A percentile compares a stretch with the other conserved stretches of the same genome.
phyloP scores from a whole-genome alignment of 129 eudicot genomes.

The Tagetes erecta region DNA sequence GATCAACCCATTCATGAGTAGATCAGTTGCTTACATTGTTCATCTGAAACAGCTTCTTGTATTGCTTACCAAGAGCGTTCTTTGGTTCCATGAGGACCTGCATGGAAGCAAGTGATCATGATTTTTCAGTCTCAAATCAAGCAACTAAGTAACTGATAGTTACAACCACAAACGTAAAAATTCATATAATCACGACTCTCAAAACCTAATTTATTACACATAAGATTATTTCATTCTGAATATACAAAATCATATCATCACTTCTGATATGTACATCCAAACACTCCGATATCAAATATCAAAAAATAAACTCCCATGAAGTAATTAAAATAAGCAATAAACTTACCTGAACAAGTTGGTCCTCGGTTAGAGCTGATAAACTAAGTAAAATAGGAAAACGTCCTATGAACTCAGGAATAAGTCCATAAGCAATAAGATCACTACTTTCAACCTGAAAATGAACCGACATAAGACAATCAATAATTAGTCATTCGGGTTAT shows the following conservation, averaged over 20 bases:
- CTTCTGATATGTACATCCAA: constrained; percentile 3
- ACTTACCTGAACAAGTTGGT: constrained; percentile 86
- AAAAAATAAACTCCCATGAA: neutral
- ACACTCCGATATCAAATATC: neutral
- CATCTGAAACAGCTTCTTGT: constrained; percentile 85
- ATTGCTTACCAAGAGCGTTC: constrained; percentile 90
- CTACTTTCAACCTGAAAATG: constrained; percentile 83
- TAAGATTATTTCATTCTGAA: neutral
- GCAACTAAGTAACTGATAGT: neutral
- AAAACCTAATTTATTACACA: neutral
- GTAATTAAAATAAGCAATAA: neutral
- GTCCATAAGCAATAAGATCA: constrained; percentile 90
- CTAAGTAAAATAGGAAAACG: constrained; percentile 92
- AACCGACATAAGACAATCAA: neutral
- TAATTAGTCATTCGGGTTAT: neutral
- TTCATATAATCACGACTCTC: neutral
- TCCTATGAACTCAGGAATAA: constrained; percentile 91
- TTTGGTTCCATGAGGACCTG: constrained; percentile 86
- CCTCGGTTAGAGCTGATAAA: constrained; percentile 75
- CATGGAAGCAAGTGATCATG: neutral
- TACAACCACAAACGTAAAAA: neutral
- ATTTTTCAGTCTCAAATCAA: neutral
- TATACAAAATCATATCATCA: neutral
- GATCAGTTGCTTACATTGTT: constrained; percentile 62
- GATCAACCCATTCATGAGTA: neutral